A percentile compares a stretch with the other conserved stretches of the same genome.
These are phyloP conservation scores for Vitellaria paradoxa DNA, from an alignment of 179 eudicot species.

Conservation along the genomic window DNA sequence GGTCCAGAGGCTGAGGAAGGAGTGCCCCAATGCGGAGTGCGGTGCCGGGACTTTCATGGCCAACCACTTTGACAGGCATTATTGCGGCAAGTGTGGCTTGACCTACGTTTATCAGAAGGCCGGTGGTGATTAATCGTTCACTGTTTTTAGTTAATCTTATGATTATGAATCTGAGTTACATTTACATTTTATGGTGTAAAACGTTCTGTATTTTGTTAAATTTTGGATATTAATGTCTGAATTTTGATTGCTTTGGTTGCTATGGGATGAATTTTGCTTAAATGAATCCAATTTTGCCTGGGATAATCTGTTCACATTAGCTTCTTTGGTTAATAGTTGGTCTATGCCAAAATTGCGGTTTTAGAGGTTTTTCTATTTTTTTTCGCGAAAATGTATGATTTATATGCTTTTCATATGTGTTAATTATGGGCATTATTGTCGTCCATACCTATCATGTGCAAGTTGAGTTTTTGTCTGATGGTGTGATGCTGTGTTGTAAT, in stretches of 20 bases:
- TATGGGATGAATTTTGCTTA: not conserved
- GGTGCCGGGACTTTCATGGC: slow-evolving; percentile 38
- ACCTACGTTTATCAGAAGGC: slow-evolving; percentile 36
- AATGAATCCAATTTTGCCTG: slow-evolving; percentile 4
- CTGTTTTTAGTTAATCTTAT: not conserved
- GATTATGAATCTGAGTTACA: not conserved
- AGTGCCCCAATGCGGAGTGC: slow-evolving; percentile 30
- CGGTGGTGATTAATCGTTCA: slow-evolving; percentile 17
- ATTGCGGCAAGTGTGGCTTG: slow-evolving; percentile 31
- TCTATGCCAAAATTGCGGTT: not conserved
- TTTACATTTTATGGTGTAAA: not conserved
- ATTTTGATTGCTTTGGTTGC: not conserved
- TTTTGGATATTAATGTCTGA: not conserved
- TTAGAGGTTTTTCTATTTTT: not conserved
- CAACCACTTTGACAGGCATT: slow-evolving; percentile 28
- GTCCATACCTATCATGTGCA: not conserved
- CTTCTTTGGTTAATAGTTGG: not conserved
- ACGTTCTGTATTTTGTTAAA: not conserved
- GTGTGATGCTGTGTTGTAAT: not conserved
- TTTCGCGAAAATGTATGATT: not conserved
- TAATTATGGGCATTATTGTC: not conserved
- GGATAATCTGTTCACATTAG: not conserved
- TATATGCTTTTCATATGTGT: not conserved
- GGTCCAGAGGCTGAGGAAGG: slow-evolving; percentile 36
- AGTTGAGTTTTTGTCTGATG: not conserved